Conservation (phyloP, 31 red algal genomes). For the Porphyra umbilicalis region DNA sequence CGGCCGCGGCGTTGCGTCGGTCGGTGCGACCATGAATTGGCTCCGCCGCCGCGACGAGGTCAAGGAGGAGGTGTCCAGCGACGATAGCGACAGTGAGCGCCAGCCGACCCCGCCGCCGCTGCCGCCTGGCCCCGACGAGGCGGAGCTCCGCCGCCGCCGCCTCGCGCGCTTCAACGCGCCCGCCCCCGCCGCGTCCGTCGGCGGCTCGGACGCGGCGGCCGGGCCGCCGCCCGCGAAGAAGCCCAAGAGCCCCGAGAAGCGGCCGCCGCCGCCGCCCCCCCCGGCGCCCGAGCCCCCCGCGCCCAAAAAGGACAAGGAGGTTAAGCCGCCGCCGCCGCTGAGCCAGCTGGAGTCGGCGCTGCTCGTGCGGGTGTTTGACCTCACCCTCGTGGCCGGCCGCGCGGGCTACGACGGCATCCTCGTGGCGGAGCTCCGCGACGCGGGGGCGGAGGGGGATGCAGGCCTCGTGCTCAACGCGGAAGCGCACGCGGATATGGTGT, state of each 20-base stretch:
- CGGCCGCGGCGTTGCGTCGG: too few species aligned
- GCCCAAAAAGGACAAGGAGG: constrained; percentile 1
- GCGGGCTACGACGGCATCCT: constrained; percentile 10
- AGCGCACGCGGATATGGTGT: constrained; percentile 56
- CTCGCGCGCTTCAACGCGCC: constrained; percentile 46
- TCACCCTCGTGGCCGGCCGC: constrained; percentile 10
- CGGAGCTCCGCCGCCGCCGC: constrained; percentile 71
- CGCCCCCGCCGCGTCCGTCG: background rate
- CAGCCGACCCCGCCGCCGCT: background rate
- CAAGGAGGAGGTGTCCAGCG: background rate
- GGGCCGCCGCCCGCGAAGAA: constrained; percentile 5
- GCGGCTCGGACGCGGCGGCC: background rate
- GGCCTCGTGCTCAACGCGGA: constrained; percentile 31
- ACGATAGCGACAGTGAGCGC: background rate
- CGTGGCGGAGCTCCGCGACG: constrained; percentile 30
- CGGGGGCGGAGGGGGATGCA: constrained; percentile 17
- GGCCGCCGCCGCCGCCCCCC: background rate
- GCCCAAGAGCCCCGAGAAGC: constrained; percentile 3
- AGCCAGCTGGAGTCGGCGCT: constrained; percentile 16
- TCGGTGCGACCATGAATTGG: background rate
- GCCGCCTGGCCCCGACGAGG: constrained; percentile 19
- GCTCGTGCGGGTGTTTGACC: constrained; percentile 27
- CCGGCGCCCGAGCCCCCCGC: background rate
- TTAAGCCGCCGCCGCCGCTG: constrained; percentile 20
- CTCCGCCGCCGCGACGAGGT: background rate